Percentiles rank a stretch among this genome's conserved stretches.
These are phyloP conservation scores for Mucor irregularis DNA, from an alignment of 371 early-diverging fungal genomes.

Conservation along the genomic window DNA sequence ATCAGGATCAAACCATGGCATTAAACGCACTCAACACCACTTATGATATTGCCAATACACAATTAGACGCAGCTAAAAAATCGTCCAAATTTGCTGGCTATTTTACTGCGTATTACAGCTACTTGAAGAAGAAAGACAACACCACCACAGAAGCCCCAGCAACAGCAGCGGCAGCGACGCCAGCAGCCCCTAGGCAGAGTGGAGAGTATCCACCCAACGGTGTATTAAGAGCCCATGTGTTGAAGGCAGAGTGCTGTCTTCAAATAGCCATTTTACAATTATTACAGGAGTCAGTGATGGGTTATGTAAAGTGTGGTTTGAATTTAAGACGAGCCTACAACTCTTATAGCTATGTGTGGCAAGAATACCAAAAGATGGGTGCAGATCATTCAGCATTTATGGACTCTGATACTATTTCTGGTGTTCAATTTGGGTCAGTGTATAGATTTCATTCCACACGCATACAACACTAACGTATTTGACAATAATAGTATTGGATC, in stretches of 20 bases:
- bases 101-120: constrained; percentile 34
- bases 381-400: constrained; percentile 33
- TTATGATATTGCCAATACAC: constrained; percentile 45
- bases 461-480: no score
- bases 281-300: constrained; percentile 59
- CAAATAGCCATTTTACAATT: constrained; percentile 58
- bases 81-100: constrained; percentile 28
- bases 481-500: constrained; percentile 54
- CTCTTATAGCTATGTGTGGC: constrained; percentile 50
- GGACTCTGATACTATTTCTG: constrained; percentile 49
- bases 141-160: neutral
- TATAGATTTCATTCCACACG: no score
- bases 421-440: constrained; percentile 53
- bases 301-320: constrained; percentile 63
- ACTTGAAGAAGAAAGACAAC: constrained; percentile 9
- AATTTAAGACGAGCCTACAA: constrained; percentile 43
- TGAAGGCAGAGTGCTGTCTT: constrained; percentile 61
- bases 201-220: constrained; percentile 49
- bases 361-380: constrained; percentile 49
- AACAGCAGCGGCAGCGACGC: neutral
- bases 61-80: constrained; percentile 33
- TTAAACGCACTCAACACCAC: constrained; percentile 39
- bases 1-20: constrained; percentile 49
- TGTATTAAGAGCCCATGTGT: constrained; percentile 57
- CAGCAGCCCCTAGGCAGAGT: neutral